Percentiles rank a stretch among this genome's conserved stretches.
phyloP scores from a whole-genome alignment of 2,329 filamentous ascomycete genomes.

The Pseudovirgaria hyperparasitica region DNA sequence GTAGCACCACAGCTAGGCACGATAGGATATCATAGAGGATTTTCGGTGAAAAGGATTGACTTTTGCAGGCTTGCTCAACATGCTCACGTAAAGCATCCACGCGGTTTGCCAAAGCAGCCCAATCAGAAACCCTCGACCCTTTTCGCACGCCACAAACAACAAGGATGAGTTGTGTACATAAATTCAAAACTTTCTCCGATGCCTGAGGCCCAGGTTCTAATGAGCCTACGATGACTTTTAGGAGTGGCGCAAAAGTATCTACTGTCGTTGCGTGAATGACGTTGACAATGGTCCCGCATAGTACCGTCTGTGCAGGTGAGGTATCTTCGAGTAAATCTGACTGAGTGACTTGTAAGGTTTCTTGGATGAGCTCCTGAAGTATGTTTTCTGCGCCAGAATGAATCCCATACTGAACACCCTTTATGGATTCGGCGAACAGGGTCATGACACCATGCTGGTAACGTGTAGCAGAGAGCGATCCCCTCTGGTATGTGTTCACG shows the following conservation, averaged over 20 bases:
- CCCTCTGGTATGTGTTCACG: constrained; percentile 40
- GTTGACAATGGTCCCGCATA: constrained; percentile 66
- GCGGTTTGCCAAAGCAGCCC: constrained; percentile 49
- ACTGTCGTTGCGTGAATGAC: constrained; percentile 68
- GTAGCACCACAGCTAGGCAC: constrained; percentile 51
- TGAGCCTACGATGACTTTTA: constrained; percentile 40
- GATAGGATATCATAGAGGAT: constrained; percentile 27
- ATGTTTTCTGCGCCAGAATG: constrained; percentile 45
- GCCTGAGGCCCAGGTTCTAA: no score
- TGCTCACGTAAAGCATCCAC: constrained; percentile 18
- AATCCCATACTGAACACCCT: constrained; percentile 45
- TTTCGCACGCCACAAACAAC: constrained; percentile 67
- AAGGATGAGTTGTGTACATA: constrained; percentile 44
- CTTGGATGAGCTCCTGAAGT: constrained; percentile 35
- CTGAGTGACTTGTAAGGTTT: constrained; percentile 14
- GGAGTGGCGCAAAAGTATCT: constrained; percentile 59
- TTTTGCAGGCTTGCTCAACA: constrained; percentile 36
- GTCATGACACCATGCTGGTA: constrained; percentile 86
- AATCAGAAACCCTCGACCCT: constrained; percentile 60
- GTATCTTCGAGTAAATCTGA: constrained; percentile 29
- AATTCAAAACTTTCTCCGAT: no score
- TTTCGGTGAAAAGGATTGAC: constrained; percentile 5
- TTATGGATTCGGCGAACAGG: constrained; percentile 73
- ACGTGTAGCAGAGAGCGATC: constrained; percentile 47
- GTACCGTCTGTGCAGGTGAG: constrained; percentile 43